phyloP scores from a whole-genome alignment of 306 rosid genomes.

The Glycine tomentella region DNA sequence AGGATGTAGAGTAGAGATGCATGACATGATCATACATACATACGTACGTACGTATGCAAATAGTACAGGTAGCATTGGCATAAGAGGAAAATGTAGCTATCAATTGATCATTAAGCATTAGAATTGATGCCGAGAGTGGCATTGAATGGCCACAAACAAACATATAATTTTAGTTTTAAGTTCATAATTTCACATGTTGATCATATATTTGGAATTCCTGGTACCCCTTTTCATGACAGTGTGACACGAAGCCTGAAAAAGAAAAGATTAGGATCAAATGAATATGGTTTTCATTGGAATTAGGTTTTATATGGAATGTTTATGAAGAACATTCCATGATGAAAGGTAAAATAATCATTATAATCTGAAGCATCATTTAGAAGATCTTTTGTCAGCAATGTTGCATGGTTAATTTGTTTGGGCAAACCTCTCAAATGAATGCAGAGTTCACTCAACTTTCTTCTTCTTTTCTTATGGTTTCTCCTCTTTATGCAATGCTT shows the following conservation, averaged over 20 bases:
- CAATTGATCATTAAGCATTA: background rate
- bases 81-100: conserved; percentile 1
- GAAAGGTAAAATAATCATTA: background rate
- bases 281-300: too few species aligned
- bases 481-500: conserved; percentile 48
- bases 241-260: conserved; percentile 10
- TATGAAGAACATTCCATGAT: background rate
- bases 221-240: background rate
- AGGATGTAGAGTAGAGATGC: background rate
- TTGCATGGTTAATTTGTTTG: background rate
- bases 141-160: too few species aligned
- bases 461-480: background rate
- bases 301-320: background rate
- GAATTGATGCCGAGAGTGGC: too few species aligned
- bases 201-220: background rate
- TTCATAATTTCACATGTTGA: conserved; percentile 4
- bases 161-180: background rate
- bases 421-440: conserved; percentile 42
- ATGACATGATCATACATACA: too few species aligned
- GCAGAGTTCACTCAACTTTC: conserved; percentile 29
- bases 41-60: too few species aligned
- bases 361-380: background rate
- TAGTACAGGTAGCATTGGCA: background rate
- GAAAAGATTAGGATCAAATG: conserved; percentile 10
- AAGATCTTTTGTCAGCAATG: background rate